Evolutionary conservation across 225 moss, liverwort and hornwort genomes (phyloP).

Genomic region (Anthoceros angustus): DNA sequence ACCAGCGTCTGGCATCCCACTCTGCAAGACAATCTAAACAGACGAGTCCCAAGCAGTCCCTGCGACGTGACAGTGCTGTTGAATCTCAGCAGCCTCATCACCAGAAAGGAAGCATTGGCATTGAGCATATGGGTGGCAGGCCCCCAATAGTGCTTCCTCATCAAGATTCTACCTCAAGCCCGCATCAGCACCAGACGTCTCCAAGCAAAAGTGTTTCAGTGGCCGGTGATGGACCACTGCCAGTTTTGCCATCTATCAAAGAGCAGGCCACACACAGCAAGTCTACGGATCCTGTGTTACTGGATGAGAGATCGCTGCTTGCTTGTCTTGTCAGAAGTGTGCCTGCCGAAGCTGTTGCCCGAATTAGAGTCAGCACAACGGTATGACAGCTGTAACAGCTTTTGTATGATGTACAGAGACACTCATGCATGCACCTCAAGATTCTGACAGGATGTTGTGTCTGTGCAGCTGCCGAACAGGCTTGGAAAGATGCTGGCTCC

Average conservation of each 20-base stretch:
- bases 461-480: slow-evolving; percentile 72
- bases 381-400: slow-evolving; percentile 39
- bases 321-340: slow-evolving; percentile 71
- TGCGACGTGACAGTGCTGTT: background rate
- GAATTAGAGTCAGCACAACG: slow-evolving; percentile 79
- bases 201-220: slow-evolving; percentile 27
- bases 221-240: slow-evolving; percentile 35
- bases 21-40: slow-evolving; percentile 12
- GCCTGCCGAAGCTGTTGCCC: slow-evolving; percentile 53
- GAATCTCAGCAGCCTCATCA: slow-evolving; percentile 70
- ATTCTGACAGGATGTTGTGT: no score
- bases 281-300: slow-evolving; percentile 42
- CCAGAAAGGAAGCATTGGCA: slow-evolving; percentile 69
- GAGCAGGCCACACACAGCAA: slow-evolving; percentile 35
- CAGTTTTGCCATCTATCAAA: slow-evolving; percentile 20
- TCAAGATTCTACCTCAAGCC: slow-evolving; percentile 24
- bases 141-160: slow-evolving; percentile 26
- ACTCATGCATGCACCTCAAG: no score
- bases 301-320: slow-evolving; percentile 76
- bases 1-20: slow-evolving; percentile 21
- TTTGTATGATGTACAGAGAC: no score
- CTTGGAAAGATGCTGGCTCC: slow-evolving; percentile 94
- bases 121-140: slow-evolving; percentile 38
- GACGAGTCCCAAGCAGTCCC: background rate
- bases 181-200: slow-evolving; percentile 29